Evolutionary conservation across 2,329 filamentous ascomycete genomes (phyloP), one percentile per base, ranked within the genome.

Genomic region (Dothidotthia symphoricarpi): DNA sequence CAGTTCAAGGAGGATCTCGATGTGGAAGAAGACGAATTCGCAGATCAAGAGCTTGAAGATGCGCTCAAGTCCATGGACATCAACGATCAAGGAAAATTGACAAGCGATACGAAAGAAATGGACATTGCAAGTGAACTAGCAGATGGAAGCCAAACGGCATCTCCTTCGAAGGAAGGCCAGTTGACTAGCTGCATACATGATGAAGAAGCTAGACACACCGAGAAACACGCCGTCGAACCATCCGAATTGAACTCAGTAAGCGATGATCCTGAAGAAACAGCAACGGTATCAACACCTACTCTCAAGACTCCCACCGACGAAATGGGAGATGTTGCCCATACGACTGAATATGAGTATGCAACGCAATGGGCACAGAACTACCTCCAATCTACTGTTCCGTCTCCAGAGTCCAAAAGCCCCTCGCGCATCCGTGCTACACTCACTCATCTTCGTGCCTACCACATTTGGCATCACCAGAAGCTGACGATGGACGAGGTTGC

Each of bases 381-480:
- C 41, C 53, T 64, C 17, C n/a, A 29, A 16, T 43, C 41, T 16
- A 59, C 60, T 7, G 58, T 66, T 26, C 62, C 62, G n/a, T 48
- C 45, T 1, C 43, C 54, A 12, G 28, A 31, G 12, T 47, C 52
- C 3, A 38, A 19, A 7, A 13, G 31, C 7, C 53, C 47, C 10
- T 45, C 58, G 8, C 50, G 53, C 13, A 58, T 63, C 25, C 59
- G 57, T 15, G 61, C 61, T 19, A 64, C 61, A 5, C 22, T 59
- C 3, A 41, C 57, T 2, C 58, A 55, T 34, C 53, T 67, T 11
- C 61, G 61, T 10, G 57, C 59, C 7, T 67, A 66, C 39, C 50
- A 63, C 27, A 37, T 67, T 24, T 67, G 63, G 63, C 42, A 59
- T 24, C 39, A 57, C 24, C 61, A 65, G 35, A 32, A 41, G 3